Base-by-base conservation (phyloP, 2,329 filamentous ascomycete genomes). In the Venturia carpophila region DNA sequence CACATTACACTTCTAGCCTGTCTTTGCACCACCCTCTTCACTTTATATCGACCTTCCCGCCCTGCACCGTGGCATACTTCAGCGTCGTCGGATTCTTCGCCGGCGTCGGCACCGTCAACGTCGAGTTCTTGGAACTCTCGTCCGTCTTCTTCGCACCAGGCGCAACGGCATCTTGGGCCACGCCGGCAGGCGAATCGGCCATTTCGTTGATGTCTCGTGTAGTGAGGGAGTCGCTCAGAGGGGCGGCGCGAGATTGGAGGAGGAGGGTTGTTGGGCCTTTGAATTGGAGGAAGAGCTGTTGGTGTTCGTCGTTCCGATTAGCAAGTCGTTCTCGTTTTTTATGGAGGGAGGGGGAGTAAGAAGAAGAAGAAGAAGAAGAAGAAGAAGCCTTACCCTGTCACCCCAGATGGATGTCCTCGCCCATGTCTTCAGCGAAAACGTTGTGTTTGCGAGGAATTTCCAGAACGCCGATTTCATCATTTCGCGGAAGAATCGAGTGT, bases 381-480 rank as follows among this genome's bases (percentile, higher is more conserved):
- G 21, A 21, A 70, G n/a, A n/a, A n/a, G n/a, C n/a, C 79, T 70
- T 78, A 87, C 84, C 68, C 93, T 80, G 74, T 99, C 94, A 27
- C 94, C 94, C 91, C 92, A 97, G 65, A 99, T 89, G 1, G 90
- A 90, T 71, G 90, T 84, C 67, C 92, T 84, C 52, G 88, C 81
- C 78, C 88, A 87, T 0, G 92, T 96, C 67, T 91, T 85, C 24
- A 95, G 69, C 45, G 79, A 84, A 75, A 89, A 90, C 9, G 89
- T 75, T 39, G 85, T 72, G n/a, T 82, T 82, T 52, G 87, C 83
- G 1, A 91, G 69, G 10, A 83, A 79, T 72, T 87, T 89, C 86
- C 92, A 97, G 3, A 85, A 84, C 17, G 83, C 79, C 3, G 90
- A 90, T 67, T 86, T 82, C 65, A 87, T 84, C 80, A 96, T 85